Evolutionary conservation across 352 stramenopile genomes (phyloP), one percentile per base, ranked within the genome.

Genomic region (Pythium rhizo-oryzae): DNA sequence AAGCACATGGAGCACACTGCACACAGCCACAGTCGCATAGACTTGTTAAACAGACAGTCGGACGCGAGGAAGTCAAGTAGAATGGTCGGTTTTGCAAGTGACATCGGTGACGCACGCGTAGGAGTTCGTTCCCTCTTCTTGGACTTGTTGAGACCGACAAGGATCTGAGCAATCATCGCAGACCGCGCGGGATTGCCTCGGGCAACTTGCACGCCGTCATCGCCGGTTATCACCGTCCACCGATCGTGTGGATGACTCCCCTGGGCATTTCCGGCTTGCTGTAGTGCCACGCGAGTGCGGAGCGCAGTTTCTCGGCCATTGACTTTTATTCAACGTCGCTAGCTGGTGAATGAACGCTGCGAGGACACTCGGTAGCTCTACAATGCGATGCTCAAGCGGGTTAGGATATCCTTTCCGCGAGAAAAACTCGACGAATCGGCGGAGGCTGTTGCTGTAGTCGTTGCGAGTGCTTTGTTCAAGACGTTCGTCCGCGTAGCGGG

Each of bases 371-470:
- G 67, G 70, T 16, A 75, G 57, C 46, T 80, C 24, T 0, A 61
- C 25, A n/a, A 77, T 76, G 8, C 69, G 62, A 0, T 70, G 16
- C 35, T 76, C 51, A 8, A 70, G 30, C 0, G 71, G 71, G 25
- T 74, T 50, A 0, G 65, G 65, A 21, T 50, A 79, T 3, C 68
- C 59, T 49, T 76, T 44, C 1, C 33, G 23, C 5, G 49, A 8
- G 43, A 63, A 80, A 18, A 80, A 77, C 28, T 21, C 16, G 0
- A 64, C 33, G 39, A 80, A 77, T 0, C 70, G 59, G 2, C 41
- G 53, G 24, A 75, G 65, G n/a, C 67, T 77, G 24, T 64, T 41
- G 6, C 23, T 53, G 52, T 75, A 80, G 49, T 80, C 60, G 0
- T 33, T 50, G 6, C 65, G 39, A 3, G 66, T 74, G 5, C 70